phyloP scores from a whole-genome alignment of 495 filamentous ascomycete genomes.

The Penicillium coffeae region DNA sequence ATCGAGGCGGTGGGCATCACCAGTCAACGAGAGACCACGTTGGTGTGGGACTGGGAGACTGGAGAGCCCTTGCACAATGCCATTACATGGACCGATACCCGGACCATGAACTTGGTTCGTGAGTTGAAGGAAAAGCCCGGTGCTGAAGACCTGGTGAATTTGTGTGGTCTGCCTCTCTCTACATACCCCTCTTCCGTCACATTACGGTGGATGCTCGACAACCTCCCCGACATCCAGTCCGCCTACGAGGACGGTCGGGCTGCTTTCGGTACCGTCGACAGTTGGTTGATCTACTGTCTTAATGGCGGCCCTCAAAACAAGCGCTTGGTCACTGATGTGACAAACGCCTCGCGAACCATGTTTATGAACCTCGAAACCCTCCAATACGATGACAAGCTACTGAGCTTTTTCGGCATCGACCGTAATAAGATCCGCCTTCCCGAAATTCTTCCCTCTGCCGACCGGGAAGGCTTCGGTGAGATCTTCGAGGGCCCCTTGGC shows the following conservation, averaged over 20 bases:
- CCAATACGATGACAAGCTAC: slow-evolving; percentile 76
- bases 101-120: slow-evolving; percentile 75
- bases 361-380: slow-evolving; percentile 90
- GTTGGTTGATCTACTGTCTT: slow-evolving; percentile 86
- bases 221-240: slow-evolving; percentile 65
- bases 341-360: slow-evolving; percentile 93
- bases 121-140: slow-evolving; percentile 64
- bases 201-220: slow-evolving; percentile 77
- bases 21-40: slow-evolving; percentile 88
- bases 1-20: slow-evolving; percentile 90
- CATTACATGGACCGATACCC: slow-evolving; percentile 91
- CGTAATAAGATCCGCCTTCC: slow-evolving; percentile 71
- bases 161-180: slow-evolving; percentile 86
- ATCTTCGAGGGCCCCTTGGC: slow-evolving; percentile 64
- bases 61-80: slow-evolving; percentile 86
- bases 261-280: slow-evolving; percentile 90
- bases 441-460: slow-evolving; percentile 82
- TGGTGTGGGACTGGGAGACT: slow-evolving; percentile 86
- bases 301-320: slow-evolving; percentile 74
- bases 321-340: slow-evolving; percentile 80
- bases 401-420: slow-evolving; percentile 82
- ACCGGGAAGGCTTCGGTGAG: slow-evolving; percentile 68
- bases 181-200: slow-evolving; percentile 94
- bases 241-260: slow-evolving; percentile 79
- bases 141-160: slow-evolving; percentile 64